Conservation (phyloP, 768 basidiomycete species). For the Mycena chlorophos region DNA sequence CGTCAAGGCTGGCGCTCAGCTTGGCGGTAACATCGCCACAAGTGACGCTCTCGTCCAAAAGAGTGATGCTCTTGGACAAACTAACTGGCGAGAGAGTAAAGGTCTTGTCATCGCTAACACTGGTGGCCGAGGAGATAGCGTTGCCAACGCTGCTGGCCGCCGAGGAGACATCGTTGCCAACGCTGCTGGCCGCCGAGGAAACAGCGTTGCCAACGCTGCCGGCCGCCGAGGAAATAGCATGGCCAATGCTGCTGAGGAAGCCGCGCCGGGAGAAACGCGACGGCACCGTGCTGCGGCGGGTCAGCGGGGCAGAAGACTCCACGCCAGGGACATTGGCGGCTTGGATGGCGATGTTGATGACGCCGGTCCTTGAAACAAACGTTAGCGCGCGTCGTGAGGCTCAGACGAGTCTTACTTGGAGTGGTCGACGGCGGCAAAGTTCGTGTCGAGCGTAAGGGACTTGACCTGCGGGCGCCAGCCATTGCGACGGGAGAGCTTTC, state of each 20-base stretch:
- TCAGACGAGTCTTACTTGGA: constrained; percentile 7
- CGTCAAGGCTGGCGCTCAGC: constrained; percentile 13
- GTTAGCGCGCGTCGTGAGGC: background rate
- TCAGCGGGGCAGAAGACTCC: background rate
- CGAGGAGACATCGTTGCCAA: background rate
- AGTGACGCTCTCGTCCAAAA: constrained; percentile 1
- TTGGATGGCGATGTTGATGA: constrained; percentile 13
- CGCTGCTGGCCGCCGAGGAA: background rate
- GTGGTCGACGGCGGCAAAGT: constrained; percentile 15
- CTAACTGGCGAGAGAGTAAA: constrained; percentile 10
- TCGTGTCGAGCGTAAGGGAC: constrained; percentile 15
- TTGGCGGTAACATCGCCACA: constrained; percentile 3
- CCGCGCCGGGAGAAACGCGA: background rate
- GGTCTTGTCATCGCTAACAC: background rate
- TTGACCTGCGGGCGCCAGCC: constrained; percentile 13
- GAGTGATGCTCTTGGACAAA: constrained; percentile 15
- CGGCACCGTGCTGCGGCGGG: background rate
- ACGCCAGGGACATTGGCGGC: constrained; percentile 11
- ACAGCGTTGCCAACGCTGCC: background rate
- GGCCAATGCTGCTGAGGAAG: background rate
- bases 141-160: background rate
- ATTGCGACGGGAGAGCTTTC: constrained; percentile 10
- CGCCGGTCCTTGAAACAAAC: constrained; percentile 3
- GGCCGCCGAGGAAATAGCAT: background rate
- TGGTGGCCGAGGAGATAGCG: background rate